These are phyloP conservation scores for Neurospora discreta DNA, from an alignment of 495 filamentous ascomycete species.

Conservation along the genomic window DNA sequence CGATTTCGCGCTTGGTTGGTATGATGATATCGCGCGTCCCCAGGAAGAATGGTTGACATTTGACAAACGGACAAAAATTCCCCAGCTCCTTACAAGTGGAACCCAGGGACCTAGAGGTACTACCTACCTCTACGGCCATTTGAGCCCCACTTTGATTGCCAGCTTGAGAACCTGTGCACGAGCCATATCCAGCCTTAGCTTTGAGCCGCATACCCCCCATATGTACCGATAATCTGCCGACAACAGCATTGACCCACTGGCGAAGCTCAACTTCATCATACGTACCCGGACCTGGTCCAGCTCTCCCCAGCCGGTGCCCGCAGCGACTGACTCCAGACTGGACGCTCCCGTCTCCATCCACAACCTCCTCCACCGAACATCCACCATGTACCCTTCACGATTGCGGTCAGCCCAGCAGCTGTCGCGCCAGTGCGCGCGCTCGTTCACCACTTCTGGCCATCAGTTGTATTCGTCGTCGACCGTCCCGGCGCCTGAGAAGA, in stretches of 20 bases:
- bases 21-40: background rate
- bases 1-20: background rate
- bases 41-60: background rate
- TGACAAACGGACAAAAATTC: background rate
- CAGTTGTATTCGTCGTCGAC: constrained; percentile 21
- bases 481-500: constrained; percentile 31
- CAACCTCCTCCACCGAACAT: constrained; percentile 20
- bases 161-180: background rate
- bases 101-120: too few relatives aligned
- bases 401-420: constrained; percentile 30
- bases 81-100: too few relatives aligned
- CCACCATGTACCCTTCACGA: constrained; percentile 45
- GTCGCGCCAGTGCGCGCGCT: constrained; percentile 17
- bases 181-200: background rate
- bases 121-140: background rate
- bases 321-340: constrained; percentile 8
- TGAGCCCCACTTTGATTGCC: background rate
- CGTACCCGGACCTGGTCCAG: constrained; percentile 6
- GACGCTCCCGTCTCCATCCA: constrained; percentile 12
- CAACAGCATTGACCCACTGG: background rate
- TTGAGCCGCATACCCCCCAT: background rate
- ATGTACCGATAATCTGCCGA: background rate
- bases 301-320: background rate
- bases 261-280: background rate
- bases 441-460: constrained; percentile 27